Conservation (phyloP, 179 eudicot species). For the Camellia oleifera region DNA sequence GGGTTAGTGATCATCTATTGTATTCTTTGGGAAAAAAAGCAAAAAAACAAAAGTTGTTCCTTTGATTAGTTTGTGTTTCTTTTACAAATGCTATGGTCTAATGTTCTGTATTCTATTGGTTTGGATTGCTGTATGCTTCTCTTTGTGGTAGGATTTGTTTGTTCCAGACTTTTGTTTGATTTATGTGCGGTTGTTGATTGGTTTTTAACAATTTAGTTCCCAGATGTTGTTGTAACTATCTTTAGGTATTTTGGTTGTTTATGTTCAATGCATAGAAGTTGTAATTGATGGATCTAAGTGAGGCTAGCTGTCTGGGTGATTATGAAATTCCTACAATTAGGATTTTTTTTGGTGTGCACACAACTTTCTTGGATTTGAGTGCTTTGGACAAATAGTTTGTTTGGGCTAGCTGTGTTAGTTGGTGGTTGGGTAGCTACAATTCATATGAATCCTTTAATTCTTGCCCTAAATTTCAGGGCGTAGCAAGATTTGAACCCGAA, state of each 20-base stretch:
- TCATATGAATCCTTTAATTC: not conserved
- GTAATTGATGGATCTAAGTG: conserved; percentile 11
- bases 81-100: not conserved
- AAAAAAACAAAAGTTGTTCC: no score
- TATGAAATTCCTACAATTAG: conserved; percentile 3
- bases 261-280: conserved; percentile 13
- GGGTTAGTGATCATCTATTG: conserved; percentile 1
- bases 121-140: not conserved
- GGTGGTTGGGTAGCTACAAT: not conserved
- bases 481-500: not conserved
- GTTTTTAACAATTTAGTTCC: not conserved
- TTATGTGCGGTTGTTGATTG: not conserved
- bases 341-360: not conserved
- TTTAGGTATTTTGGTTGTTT: conserved; percentile 7
- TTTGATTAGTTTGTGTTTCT: not conserved
- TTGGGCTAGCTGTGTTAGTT: not conserved
- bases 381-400: not conserved
- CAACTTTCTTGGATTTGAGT: not conserved
- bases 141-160: not conserved
- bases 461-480: not conserved
- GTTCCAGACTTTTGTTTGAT: not conserved
- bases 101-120: not conserved
- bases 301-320: conserved; percentile 12
- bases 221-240: not conserved
- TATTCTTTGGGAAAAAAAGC: not conserved